A percentile compares a stretch with the other conserved stretches of the same genome.
Evolutionary conservation across 148 eudicot genomes (phyloP).

Genomic region (Fagopyrum esculentum): DNA sequence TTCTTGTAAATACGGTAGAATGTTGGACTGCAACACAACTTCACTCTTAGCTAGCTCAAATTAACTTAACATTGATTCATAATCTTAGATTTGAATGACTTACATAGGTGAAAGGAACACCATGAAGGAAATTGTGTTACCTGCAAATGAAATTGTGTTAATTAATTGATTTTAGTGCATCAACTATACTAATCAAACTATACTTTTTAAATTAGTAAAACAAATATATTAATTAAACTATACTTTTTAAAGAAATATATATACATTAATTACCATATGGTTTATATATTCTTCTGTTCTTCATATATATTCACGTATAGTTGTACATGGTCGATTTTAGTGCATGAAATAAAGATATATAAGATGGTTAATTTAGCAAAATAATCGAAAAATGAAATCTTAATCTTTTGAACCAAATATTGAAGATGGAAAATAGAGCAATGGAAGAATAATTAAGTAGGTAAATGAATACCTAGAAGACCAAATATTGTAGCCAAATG

Average conservation of each 20-base stretch:
- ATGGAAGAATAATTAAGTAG: not conserved
- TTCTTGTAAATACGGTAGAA: conserved; percentile 46
- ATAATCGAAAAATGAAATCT: not conserved
- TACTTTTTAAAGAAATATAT: too few relatives aligned
- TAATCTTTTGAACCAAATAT: not conserved
- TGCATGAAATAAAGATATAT: not conserved
- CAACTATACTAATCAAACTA: too few relatives aligned
- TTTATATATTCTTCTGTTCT: too few relatives aligned
- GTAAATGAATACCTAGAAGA: conserved; percentile 39
- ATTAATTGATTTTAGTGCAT: too few relatives aligned
- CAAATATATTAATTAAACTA: too few relatives aligned
- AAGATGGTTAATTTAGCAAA: not conserved
- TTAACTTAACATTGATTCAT: not conserved
- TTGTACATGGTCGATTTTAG: too few relatives aligned
- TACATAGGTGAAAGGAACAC: conserved; percentile 87
- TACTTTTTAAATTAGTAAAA: too few relatives aligned
- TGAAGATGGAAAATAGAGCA: not conserved
- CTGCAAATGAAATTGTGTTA: conserved; percentile 24
- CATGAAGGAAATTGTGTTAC: conserved; percentile 73
- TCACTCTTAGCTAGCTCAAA: too few relatives aligned
- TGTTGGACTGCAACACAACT: conserved; percentile 39
- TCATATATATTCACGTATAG: too few relatives aligned
- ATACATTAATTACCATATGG: too few relatives aligned
- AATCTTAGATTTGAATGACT: conserved; percentile 16
- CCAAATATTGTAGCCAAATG: conserved; percentile 62